Conservation (phyloP, 1,284 basidiomycete genomes). For the Tilletiaria anomala region DNA sequence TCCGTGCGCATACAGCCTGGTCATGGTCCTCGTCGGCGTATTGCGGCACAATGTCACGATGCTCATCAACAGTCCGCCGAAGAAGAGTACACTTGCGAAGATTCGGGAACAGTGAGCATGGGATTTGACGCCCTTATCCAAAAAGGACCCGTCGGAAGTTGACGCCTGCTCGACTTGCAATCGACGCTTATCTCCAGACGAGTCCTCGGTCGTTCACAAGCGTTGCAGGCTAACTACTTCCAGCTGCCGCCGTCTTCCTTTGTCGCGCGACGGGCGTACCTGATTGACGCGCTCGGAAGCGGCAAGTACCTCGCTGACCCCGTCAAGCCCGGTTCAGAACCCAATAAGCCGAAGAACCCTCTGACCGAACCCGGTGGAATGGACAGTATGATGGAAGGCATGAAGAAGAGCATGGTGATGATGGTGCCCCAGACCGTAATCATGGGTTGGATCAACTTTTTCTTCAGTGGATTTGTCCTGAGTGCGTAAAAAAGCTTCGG, state of each 20-base stretch:
- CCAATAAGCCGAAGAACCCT: constrained; percentile 42
- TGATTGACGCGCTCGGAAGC: constrained; percentile 18
- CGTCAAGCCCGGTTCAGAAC: constrained; percentile 4
- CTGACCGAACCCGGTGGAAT: constrained; percentile 82
- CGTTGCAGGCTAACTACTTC: constrained; percentile 24
- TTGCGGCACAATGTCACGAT: constrained; percentile 82
- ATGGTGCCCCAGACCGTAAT: constrained; percentile 60
- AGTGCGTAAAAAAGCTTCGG: constrained; percentile 47
- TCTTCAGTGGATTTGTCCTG: constrained; percentile 94
- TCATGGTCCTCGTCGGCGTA: constrained; percentile 94
- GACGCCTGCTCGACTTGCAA: too few species aligned
- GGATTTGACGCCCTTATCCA: too few species aligned
- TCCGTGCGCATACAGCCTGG: too few species aligned
- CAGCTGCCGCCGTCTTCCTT: constrained; percentile 25
- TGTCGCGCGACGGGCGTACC: constrained; percentile 16
- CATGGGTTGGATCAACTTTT: constrained; percentile 99
- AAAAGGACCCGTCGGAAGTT: neutral
- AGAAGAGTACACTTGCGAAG: constrained; percentile 59
- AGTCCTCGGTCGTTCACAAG: constrained; percentile 19
- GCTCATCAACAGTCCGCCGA: constrained; percentile 69
- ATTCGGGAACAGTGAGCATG: constrained; percentile 87
- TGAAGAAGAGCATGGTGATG: constrained; percentile 92
- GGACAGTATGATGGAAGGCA: constrained; percentile 96
- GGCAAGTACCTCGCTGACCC: constrained; percentile 18
- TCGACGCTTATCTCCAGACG: too few species aligned